Base-by-base conservation (phyloP, 768 basidiomycete species). In the Suillus fuscotomentosus region DNA sequence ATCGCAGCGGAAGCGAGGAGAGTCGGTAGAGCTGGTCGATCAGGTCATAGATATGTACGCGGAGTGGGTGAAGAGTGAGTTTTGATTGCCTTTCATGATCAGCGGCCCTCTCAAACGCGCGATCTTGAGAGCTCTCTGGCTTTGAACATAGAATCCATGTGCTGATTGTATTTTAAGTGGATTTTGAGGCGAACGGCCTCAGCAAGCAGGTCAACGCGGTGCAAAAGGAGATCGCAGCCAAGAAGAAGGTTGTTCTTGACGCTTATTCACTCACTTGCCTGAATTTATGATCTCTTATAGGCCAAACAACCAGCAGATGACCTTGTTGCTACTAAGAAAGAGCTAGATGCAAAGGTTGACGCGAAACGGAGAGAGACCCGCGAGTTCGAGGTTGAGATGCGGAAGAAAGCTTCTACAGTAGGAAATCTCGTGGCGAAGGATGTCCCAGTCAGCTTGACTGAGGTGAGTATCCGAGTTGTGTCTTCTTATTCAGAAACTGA, bases 41-140 rank as follows among this genome's bases (percentile, higher is more conserved):
- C 94, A 99, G 76, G 86, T 98, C 64, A 88, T 99, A 65, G 86
- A 87, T 72, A 88, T 96, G 88, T 97, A 98, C 72, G 77, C 84
- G 11, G 92, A 95, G 69, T 98, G 96, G 95, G 94, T 94, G 60
- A 92, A 94, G 77, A 88, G 97, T 97, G 75, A 73, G 93, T 86
- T 36, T 41, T 63, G 53, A 50, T 67, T 62, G 54, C 31, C 34
- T 47, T 51, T 59, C 39, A 59, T 59, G 27, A 59, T 59, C 57
- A 5, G 11, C 66, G 64, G 41, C 65, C 39, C 24, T 39, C n/a
- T 41, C 59, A 53, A 27, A 53, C n/a, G 43, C 31, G 8, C 39
- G 24, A 41, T 60, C 24, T 60, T 41, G 57, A 24, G 39, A 45
- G 14, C 17, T 24, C 5, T 59, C 42, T 24, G 4, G 34, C 34